Evolutionary conservation across 1,284 basidiomycete species (phyloP).

Genomic region (Apiotrichum veenhuisii): DNA sequence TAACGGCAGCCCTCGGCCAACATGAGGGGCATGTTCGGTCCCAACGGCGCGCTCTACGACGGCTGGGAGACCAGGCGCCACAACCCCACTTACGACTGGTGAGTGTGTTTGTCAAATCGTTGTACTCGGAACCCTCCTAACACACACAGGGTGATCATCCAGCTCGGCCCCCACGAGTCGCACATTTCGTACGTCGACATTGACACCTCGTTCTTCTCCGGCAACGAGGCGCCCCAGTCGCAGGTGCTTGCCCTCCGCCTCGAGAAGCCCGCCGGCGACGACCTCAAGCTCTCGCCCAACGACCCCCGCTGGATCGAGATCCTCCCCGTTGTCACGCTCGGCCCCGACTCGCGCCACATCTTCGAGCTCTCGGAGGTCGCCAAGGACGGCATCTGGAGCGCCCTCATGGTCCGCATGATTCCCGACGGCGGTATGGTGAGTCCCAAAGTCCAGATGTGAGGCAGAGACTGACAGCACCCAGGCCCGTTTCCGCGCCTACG

Average conservation of each 20-base stretch:
- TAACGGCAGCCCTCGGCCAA: slow-evolving; percentile 60
- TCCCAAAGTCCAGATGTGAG: background rate
- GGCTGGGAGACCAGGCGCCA: slow-evolving; percentile 94
- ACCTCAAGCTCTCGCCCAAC: slow-evolving; percentile 21
- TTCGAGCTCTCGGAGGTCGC: slow-evolving; percentile 57
- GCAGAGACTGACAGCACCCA: slow-evolving; percentile 35
- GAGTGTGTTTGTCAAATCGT: slow-evolving; percentile 25
- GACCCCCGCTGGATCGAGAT: slow-evolving; percentile 64
- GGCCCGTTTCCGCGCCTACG: slow-evolving; percentile 85
- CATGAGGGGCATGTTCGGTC: slow-evolving; percentile 90
- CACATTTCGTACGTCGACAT: slow-evolving; percentile 82
- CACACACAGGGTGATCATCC: slow-evolving; percentile 92
- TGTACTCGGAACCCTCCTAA: background rate
- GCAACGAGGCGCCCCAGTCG: slow-evolving; percentile 85
- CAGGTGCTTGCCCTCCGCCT: slow-evolving; percentile 62
- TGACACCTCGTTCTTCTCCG: slow-evolving; percentile 93
- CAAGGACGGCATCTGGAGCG: slow-evolving; percentile 60
- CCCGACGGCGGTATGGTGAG: slow-evolving; percentile 93
- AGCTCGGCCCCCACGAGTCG: slow-evolving; percentile 71
- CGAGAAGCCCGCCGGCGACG: slow-evolving; percentile 50
- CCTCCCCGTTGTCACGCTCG: slow-evolving; percentile 68
- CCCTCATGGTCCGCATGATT: slow-evolving; percentile 90
- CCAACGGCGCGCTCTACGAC: slow-evolving; percentile 88
- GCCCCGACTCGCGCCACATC: slow-evolving; percentile 79
- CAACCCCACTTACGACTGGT: slow-evolving; percentile 88